Conservation (phyloP, 2,329 filamentous ascomycete species). For the Fusarium clavum region DNA sequence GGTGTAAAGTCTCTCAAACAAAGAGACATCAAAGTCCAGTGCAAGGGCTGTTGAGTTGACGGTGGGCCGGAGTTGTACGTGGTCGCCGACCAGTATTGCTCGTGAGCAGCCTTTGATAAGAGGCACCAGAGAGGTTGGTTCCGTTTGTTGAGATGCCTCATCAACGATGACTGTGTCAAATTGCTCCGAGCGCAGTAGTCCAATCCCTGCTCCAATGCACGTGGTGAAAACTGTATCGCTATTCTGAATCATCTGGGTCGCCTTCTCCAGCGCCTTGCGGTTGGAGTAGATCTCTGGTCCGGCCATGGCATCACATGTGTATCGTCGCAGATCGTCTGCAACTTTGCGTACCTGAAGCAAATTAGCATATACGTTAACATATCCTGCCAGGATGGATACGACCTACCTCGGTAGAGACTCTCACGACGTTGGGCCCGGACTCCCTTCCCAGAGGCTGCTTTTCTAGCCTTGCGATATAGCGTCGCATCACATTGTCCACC, state of each 20-base stretch:
- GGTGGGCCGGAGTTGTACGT: slow-evolving; percentile 59
- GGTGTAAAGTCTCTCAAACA: slow-evolving; percentile 57
- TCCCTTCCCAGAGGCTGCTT: neutral
- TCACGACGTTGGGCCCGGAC: neutral
- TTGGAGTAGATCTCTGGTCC: slow-evolving; percentile 46
- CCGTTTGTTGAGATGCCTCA: slow-evolving; percentile 61
- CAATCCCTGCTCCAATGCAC: slow-evolving; percentile 56
- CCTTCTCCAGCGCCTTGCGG: slow-evolving; percentile 50
- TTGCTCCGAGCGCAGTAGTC: slow-evolving; percentile 52
- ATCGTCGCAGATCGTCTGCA: slow-evolving; percentile 48
- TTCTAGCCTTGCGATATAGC: slow-evolving; percentile 43
- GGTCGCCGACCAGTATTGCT: slow-evolving; percentile 59
- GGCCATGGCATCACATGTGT: slow-evolving; percentile 52
- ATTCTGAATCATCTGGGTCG: slow-evolving; percentile 52
- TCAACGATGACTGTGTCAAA: slow-evolving; percentile 59
- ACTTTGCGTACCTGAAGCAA: slow-evolving; percentile 50
- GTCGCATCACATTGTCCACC: slow-evolving; percentile 57
- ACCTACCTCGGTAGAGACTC: slow-evolving; percentile 35
- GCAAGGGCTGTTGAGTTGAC: slow-evolving; percentile 52
- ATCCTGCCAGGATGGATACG: neutral
- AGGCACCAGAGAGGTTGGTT: slow-evolving; percentile 55
- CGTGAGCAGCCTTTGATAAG: slow-evolving; percentile 57
- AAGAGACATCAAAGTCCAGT: slow-evolving; percentile 54
- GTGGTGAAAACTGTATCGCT: slow-evolving; percentile 58
- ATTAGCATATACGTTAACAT: neutral